Evolutionary conservation across 78 protist genomes (phyloP).

Genomic region (Thecamonas trahens): DNA sequence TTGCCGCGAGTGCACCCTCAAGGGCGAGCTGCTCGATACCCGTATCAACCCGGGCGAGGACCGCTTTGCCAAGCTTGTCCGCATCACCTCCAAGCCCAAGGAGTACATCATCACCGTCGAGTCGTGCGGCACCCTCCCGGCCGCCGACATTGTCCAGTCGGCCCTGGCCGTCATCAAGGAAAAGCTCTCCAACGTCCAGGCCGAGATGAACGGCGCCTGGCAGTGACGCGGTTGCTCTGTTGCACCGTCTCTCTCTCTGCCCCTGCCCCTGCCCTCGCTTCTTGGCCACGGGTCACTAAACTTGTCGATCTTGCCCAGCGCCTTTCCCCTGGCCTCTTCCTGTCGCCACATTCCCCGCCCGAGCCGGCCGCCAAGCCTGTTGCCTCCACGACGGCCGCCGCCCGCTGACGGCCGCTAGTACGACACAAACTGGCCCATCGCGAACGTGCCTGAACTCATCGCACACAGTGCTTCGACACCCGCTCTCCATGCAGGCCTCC

Average conservation of each 20-base stretch:
- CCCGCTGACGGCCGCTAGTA: too few species aligned
- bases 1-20: slow-evolving; percentile 48
- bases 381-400: too few species aligned
- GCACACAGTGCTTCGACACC: too few species aligned
- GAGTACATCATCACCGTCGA: not conserved
- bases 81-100: slow-evolving; percentile 2
- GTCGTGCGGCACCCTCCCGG: slow-evolving; percentile 52
- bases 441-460: too few species aligned
- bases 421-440: too few species aligned
- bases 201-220: not conserved
- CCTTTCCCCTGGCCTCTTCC: too few species aligned
- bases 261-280: not conserved
- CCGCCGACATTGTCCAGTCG: slow-evolving; percentile 43
- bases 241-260: not conserved
- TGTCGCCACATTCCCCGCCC: too few species aligned
- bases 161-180: slow-evolving; percentile 18
- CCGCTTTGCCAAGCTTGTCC: slow-evolving; percentile 25
- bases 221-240: not conserved
- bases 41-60: not conserved
- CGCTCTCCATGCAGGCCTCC: too few species aligned
- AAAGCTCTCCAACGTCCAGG: not conserved
- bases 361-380: too few species aligned
- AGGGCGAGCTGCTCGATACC: too few species aligned
- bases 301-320: too few species aligned
- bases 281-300: not conserved